Base-by-base conservation (phyloP, 2,329 filamentous ascomycete genomes). In the Colletotrichum liriopes region DNA sequence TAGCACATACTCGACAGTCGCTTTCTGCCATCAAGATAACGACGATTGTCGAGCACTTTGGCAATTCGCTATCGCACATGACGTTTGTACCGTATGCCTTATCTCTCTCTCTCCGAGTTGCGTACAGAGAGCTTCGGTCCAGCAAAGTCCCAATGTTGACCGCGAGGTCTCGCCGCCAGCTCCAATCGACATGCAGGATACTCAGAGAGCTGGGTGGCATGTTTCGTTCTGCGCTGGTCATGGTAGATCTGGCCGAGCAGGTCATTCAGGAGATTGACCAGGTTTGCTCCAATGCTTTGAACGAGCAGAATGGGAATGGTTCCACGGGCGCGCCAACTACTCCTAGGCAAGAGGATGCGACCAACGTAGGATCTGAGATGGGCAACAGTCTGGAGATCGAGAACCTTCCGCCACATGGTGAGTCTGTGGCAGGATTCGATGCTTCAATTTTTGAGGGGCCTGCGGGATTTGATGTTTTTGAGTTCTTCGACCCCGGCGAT, bases 401-500 rank as follows among this genome's bases (percentile, higher is more conserved):
- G 11, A 56, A 16, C 9, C 37, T 54, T 5, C 47, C 45, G 41
- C 60, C 47, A 26, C 59, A 70, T 20, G 23, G 47, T 12, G 47
- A 64, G 7, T 5, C 54, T 1, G 32, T 65, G 4, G 16, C 59
- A 2, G 55, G 54, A 2, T 72, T 69, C 16, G 54, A 70, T 18
- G 54, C 65, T 14, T 63, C 45, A 5, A 58, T 72, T 26, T 65
- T 64, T 16, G 59, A 72, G 9, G 65, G 70, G 1, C 64, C 63
- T 54, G 60, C 74, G 11, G 72, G 65, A 32, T 73, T 75, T 37
- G 68, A 67, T 43, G 73, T 76, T 43, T 77, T 77, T 58, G 75
- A 75, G 32, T 75, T 74, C 56, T 77, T 77, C 49, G 75, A 76
- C 54, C 75, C 75, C 14, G 74, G 71, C 61, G 75, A 77, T 56